Conservation (phyloP, 2,329 filamentous ascomycete species). For the Aspergillus hiratsukae region DNA sequence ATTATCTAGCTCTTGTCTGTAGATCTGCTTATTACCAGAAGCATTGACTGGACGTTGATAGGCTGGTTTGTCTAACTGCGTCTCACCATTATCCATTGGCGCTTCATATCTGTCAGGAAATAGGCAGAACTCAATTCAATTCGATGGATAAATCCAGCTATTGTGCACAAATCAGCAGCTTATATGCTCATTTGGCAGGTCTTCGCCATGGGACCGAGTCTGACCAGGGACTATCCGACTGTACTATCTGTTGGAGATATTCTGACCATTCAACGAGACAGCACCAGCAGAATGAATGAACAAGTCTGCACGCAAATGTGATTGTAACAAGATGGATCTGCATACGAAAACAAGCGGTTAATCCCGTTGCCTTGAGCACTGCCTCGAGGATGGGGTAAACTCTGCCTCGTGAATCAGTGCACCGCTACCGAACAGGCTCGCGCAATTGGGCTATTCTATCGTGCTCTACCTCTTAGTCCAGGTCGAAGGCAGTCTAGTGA, state of each 20-base stretch:
- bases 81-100: not conserved
- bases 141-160: not conserved
- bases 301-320: not conserved
- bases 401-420: not conserved
- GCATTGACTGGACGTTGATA: not conserved
- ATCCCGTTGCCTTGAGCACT: not conserved
- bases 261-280: not conserved
- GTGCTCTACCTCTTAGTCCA: not conserved
- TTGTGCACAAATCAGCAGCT: not conserved
- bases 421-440: not conserved
- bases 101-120: not conserved
- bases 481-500: not conserved
- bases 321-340: not conserved
- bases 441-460: not conserved
- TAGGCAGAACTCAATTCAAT: not conserved
- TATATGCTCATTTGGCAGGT: not conserved
- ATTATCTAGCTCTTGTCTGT: not conserved
- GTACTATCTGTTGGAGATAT: not conserved
- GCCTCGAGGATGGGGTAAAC: not conserved
- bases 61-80: not conserved
- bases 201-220: too few species aligned
- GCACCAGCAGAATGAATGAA: too few species aligned
- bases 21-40: not conserved
- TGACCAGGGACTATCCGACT: not conserved
- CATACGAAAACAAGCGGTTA: not conserved